These are phyloP conservation scores for Amanita rimosa DNA, from an alignment of 768 basidiomycete species.

Conservation along the genomic window DNA sequence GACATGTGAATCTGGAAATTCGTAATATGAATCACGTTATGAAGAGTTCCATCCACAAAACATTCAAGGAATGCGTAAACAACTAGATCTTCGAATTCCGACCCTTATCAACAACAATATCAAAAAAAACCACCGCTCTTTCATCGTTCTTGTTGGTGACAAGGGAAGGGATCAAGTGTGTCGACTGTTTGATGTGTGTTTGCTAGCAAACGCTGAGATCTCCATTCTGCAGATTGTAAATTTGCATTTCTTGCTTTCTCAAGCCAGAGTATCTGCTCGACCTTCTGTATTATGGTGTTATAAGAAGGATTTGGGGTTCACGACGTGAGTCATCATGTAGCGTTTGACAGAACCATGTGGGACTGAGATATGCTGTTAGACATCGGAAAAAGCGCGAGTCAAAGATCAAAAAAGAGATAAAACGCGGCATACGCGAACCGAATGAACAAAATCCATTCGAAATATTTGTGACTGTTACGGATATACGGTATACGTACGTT, in stretches of 20 bases:
- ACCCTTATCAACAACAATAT: constrained; percentile 91
- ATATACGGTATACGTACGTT: constrained; percentile 91
- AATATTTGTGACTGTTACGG: constrained; percentile 96
- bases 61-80: constrained; percentile 41
- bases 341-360: background rate
- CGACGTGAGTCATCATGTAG: constrained; percentile 45
- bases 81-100: constrained; percentile 88
- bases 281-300: constrained; percentile 97
- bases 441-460: constrained; percentile 98
- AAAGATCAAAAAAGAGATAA: constrained; percentile 94
- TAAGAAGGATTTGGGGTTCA: constrained; percentile 97
- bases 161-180: constrained; percentile 81
- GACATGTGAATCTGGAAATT: too few relatives aligned
- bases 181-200: constrained; percentile 1
- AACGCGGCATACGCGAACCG: constrained; percentile 84
- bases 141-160: constrained; percentile 95
- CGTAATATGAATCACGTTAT: background rate
- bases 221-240: constrained; percentile 65
- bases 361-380: constrained; percentile 32
- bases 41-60: too few relatives aligned
- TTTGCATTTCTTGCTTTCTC: constrained; percentile 88
- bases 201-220: background rate
- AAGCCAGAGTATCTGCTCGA: constrained; percentile 78
- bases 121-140: constrained; percentile 84
- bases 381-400: constrained; percentile 96